Conservation (phyloP, 2,329 filamentous ascomycete species). For the Cercospora nicotianae region DNA sequence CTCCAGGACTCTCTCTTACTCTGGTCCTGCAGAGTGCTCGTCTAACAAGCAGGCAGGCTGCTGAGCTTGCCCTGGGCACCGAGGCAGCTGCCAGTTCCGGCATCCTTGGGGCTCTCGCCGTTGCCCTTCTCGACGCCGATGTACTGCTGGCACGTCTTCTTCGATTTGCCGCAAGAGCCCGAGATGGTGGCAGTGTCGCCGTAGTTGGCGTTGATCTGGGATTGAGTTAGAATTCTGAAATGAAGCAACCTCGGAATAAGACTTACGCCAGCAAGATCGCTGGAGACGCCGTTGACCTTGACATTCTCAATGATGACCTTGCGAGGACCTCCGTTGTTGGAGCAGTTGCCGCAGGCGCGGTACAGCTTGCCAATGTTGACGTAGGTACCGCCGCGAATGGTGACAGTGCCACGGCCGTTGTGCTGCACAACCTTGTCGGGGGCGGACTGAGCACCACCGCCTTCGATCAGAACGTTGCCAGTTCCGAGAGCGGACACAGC, state of each 20-base stretch:
- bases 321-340: constrained; percentile 30
- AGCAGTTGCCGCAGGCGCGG: constrained; percentile 55
- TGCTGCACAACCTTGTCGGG: constrained; percentile 48
- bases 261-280: constrained; percentile 25
- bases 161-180: constrained; percentile 22
- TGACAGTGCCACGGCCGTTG: constrained; percentile 44
- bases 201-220: constrained; percentile 20
- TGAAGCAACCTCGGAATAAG: neutral
- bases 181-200: constrained; percentile 24
- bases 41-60: constrained; percentile 19
- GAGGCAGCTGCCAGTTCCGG: constrained; percentile 17
- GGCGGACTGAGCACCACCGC: constrained; percentile 44
- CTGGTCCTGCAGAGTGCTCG: neutral
- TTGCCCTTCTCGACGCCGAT: constrained; percentile 21
- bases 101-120: constrained; percentile 14
- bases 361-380: constrained; percentile 52
- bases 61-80: constrained; percentile 18
- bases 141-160: constrained; percentile 25
- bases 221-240: neutral
- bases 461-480: constrained; percentile 39
- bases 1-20: neutral
- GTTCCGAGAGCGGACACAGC: constrained; percentile 42
- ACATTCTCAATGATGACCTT: constrained; percentile 24
- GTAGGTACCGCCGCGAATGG: constrained; percentile 47
- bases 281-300: constrained; percentile 22